A percentile compares a stretch with the other conserved stretches of the same genome.
phyloP scores from a whole-genome alignment of 495 filamentous ascomycete species.

The Xanthoparmelia taractica region DNA sequence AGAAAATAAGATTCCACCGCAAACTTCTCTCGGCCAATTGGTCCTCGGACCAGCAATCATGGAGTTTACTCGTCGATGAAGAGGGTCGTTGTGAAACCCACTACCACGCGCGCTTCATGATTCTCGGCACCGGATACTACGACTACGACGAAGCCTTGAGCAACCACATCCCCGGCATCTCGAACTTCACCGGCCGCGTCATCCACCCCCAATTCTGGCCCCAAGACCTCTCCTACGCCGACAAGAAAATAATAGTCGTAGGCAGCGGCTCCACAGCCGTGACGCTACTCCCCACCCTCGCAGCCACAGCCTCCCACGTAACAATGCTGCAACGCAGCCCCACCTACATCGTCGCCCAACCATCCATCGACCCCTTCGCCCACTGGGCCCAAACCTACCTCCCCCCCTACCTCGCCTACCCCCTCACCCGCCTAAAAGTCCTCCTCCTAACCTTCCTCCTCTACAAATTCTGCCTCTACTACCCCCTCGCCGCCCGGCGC shows the following conservation, averaged over 20 bases:
- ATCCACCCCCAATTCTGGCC: constrained; percentile 16
- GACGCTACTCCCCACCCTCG: constrained; percentile 8
- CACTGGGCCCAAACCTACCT: neutral
- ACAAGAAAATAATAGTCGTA: constrained; percentile 9
- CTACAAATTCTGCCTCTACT: constrained; percentile 1
- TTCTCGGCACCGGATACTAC: constrained; percentile 13
- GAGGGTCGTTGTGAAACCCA: neutral
- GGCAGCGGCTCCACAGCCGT: constrained; percentile 14
- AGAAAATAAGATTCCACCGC: constrained; percentile 1
- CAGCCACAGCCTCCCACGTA: constrained; percentile 10
- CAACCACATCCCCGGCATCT: constrained; percentile 2
- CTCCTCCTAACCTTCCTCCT: neutral
- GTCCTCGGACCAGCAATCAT: constrained; percentile 8
- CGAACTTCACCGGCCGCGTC: neutral
- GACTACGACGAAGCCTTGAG: constrained; percentile 11
- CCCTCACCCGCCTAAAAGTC: constrained; percentile 1
- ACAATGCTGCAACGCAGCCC: constrained; percentile 15
- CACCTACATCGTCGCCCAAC: constrained; percentile 2
- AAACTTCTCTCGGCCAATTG: constrained; percentile 9
- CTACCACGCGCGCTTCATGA: constrained; percentile 4
- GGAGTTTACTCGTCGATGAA: constrained; percentile 8
- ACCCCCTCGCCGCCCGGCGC: neutral
- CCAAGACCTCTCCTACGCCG: constrained; percentile 1
- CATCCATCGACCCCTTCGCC: constrained; percentile 7
- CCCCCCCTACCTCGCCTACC: neutral